Percentiles rank a stretch among this genome's conserved stretches.
phyloP scores from a whole-genome alignment of 495 filamentous ascomycete genomes.

The Tuber brumale region DNA sequence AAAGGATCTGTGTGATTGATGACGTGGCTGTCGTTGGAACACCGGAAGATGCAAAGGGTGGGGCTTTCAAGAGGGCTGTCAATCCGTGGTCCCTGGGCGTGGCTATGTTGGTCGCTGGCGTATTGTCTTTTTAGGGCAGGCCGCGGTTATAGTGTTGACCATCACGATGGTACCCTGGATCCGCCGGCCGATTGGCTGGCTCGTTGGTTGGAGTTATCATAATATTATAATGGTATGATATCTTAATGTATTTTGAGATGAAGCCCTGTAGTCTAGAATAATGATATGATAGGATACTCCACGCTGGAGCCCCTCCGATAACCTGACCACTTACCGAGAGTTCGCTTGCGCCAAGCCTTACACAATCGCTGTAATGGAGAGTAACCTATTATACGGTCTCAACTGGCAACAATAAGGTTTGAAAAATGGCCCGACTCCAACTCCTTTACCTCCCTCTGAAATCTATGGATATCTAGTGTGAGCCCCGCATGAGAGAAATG shows the following conservation, averaged over 20 bases:
- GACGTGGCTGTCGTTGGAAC: slow-evolving; percentile 17
- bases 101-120: not conserved
- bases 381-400: no score
- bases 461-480: no score
- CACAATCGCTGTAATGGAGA: no score
- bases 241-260: not conserved
- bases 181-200: not conserved
- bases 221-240: not conserved
- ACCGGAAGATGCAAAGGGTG: slow-evolving; percentile 5
- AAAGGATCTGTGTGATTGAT: slow-evolving; percentile 29
- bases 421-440: no score
- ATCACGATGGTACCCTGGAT: not conserved
- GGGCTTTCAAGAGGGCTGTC: not conserved
- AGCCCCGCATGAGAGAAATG: no score
- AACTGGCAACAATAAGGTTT: no score
- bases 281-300: not conserved
- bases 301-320: not conserved
- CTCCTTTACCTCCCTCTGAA: no score
- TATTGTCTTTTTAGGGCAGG: not conserved
- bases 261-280: not conserved
- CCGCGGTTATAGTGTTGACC: not conserved
- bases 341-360: no score
- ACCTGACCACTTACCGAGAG: not conserved
- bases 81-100: not conserved
- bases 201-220: not conserved